Percentiles rank a stretch among this genome's conserved stretches.
Evolutionary conservation across 345 rosid species (phyloP).

Genomic region (Pistacia vera): DNA sequence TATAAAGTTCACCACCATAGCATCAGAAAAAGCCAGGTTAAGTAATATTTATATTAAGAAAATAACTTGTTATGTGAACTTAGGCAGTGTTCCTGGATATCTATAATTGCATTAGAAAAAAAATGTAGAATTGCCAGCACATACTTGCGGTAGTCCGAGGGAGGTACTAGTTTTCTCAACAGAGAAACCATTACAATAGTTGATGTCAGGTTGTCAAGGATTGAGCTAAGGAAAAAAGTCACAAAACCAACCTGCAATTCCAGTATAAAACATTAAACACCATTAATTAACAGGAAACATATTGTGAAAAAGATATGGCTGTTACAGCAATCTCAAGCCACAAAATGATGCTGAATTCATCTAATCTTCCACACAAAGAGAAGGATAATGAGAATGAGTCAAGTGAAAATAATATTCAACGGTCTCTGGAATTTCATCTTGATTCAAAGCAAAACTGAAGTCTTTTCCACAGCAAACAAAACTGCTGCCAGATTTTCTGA

Average conservation of each 20-base stretch:
- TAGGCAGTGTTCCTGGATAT: neutral
- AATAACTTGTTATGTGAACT: neutral
- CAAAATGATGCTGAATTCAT: neutral
- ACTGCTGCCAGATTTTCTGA: neutral
- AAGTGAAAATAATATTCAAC: neutral
- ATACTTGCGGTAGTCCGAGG: slow-evolving; percentile 94
- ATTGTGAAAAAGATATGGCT: neutral
- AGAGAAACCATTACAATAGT: slow-evolving; percentile 97
- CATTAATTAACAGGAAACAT: neutral
- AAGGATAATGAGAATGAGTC: slow-evolving; percentile 2
- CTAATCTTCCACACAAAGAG: neutral
- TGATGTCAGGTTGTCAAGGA: slow-evolving; percentile 94
- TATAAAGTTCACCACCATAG: neutral
- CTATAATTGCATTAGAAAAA: neutral
- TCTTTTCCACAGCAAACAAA: neutral
- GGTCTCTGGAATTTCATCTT: neutral
- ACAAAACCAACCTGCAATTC: slow-evolving; percentile 78
- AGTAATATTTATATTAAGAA: neutral
- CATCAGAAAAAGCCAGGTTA: neutral
- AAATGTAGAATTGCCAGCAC: slow-evolving; percentile 24
- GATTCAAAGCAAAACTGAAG: neutral
- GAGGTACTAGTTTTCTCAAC: slow-evolving; percentile 83
- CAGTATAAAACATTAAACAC: slow-evolving; percentile 26
- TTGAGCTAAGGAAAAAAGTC: slow-evolving; percentile 88
- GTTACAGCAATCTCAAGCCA: neutral